Evolutionary conservation across 257 asterid species (phyloP).

Genomic region (Oldenlandia corymbosa): DNA sequence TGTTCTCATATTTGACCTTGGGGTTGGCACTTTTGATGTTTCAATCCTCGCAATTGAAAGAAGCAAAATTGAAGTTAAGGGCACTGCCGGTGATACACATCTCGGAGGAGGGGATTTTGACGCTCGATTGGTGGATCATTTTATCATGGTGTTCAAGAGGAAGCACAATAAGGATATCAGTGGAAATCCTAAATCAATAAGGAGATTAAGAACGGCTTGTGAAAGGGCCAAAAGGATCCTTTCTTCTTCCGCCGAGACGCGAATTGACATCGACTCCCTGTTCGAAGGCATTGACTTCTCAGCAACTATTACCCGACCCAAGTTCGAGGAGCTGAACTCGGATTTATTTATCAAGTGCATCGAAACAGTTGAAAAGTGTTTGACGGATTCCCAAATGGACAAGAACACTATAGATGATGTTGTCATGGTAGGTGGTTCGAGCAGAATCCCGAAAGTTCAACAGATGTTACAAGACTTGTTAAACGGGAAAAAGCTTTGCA

Average conservation of each 20-base stretch:
- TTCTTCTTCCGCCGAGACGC: background rate
- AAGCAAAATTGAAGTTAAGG: no score
- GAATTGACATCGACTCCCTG: background rate
- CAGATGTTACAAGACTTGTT: background rate
- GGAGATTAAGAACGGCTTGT: no score
- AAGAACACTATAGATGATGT: background rate
- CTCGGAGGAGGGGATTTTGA: no score
- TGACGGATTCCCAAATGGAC: background rate
- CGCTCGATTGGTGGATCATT: no score
- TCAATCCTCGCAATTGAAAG: no score
- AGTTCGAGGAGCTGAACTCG: background rate
- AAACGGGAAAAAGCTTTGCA: background rate
- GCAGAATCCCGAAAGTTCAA: background rate
- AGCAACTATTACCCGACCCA: background rate
- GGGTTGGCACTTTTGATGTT: no score
- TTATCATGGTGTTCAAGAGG: no score
- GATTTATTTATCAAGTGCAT: background rate
- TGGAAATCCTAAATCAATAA: no score
- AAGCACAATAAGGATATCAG: no score
- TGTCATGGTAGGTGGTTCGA: background rate
- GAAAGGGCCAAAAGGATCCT: no score
- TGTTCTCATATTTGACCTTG: no score
- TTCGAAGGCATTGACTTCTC: background rate
- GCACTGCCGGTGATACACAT: no score
- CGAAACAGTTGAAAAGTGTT: background rate